Base-by-base conservation (phyloP, 202 grass and related monocot genomes). In the Sporobolus alterniflorus region DNA sequence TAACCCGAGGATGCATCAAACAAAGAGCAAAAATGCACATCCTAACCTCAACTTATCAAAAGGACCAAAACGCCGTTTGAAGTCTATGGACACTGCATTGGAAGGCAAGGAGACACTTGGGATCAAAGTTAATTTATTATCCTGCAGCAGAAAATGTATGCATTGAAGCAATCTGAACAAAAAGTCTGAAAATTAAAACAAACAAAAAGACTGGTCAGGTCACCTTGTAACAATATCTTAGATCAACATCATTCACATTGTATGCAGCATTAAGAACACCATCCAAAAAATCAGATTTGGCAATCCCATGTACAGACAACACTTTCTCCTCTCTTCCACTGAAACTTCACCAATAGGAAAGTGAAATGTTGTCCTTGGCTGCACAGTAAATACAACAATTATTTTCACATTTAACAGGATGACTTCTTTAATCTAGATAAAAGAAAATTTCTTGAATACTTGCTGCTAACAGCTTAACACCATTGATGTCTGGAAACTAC, bases 161-260 rank as follows among this genome's bases (percentile, higher is more conserved):
- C 16, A 81, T 31, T 30, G 3, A 69, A 78, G 75, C 62, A 82
- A 60, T 71, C 34, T 81, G 57, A 74, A 48, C 64, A 64, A 39
- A 52, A 78, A 48, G 25, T 49, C 25, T 1, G 4, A 80, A 63
- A 75, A 91, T 18, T 48, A 33, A 70, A 68, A 74, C 16, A 80
- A 73, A 75, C 12, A 20, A 40, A 55, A 57, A 24, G 1, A 77
- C 64, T 22, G 24, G 28, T 82, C 73, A 67, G 41, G 57, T 83
- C 18, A 99, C 96, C 96, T 99, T 99, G 86, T 96, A 99, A 66
- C 85, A 94, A 56, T 94, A 99, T 92, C 88, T 92, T 57, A 99
- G 63, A 87, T 89, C 91, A 47, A 99, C 47, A 87, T 99, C 78
- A 75, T 94, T 91, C 50, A 89, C 88, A 49, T 32, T 83, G 68